Evolutionary conservation across 257 asterid species (phyloP), one percentile per base, ranked within the genome.

Genomic region (Gentiana dahurica): DNA sequence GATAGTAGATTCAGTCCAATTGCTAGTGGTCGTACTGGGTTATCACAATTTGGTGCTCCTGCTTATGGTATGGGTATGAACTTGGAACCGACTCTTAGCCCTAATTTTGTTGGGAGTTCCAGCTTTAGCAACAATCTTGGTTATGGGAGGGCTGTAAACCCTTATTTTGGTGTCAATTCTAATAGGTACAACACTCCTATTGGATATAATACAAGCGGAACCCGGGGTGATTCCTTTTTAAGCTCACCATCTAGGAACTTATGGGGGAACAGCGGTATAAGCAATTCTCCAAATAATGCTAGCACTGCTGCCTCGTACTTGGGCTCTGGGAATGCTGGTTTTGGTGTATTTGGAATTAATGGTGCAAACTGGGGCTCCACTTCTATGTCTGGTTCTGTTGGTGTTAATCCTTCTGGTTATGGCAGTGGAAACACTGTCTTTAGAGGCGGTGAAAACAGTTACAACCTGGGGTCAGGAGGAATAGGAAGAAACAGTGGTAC

Each of bases 231-330:
- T 51, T 69, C 90, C 8, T 76, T 74, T 59, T 65, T 73, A 10
- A 73, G 74, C 68, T 66, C 86, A 9, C 58, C 87, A 10, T 48
- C 88, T 1, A 71, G 84, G 79, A 83, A 66, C 64, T 70, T 77
- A 41, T 77, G 95, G 94, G 94, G 90, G 60, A 86, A 75, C 43
- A 79, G 86, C 37, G 82, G 82, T 37, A 75, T 80, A 50, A 77
- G 72, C 60, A 65, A 57, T 53, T 81, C 94, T 38, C 69, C 81
- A 56, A 74, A 70, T 61, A 62, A 77, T 69, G 81, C 73, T 8
- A 65, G 70, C 60, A 64, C 83, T 13, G 86, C 79, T 65, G 86
- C 79, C 64, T 80, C 94, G 6, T 83, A 69, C 74, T 64, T 79
- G 48, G 84, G 82, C 54, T 80, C 84, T 37, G 87, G 73, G 49